Conservation (phyloP, 306 rosid genomes). For the Vigna radiata region DNA sequence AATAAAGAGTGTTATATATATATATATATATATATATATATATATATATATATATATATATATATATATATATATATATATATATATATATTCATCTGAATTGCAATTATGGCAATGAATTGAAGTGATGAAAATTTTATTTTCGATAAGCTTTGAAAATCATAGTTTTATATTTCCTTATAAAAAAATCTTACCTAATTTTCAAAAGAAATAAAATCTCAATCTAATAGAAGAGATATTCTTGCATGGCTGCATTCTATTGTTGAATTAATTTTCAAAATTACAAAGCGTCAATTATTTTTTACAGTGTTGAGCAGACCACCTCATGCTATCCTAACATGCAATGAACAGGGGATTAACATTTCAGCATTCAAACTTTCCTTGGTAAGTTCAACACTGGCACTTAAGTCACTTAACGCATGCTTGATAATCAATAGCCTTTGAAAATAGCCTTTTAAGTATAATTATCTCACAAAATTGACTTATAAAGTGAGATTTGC, state of each 20-base stretch:
- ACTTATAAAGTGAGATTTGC: too few relatives aligned
- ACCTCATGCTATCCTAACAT: neutral
- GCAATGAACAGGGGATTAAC: neutral
- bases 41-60: too few relatives aligned
- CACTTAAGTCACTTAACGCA: constrained; percentile 10
- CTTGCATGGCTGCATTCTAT: neutral
- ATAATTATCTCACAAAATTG: too few relatives aligned
- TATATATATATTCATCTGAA: too few relatives aligned
- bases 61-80: too few relatives aligned
- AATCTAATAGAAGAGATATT: neutral
- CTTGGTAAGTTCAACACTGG: constrained; percentile 13
- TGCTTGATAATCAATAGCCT: neutral
- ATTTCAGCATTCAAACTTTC: constrained; percentile 17
- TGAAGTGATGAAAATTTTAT: too few relatives aligned
- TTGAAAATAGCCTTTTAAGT: too few relatives aligned
- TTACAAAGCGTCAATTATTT: neutral
- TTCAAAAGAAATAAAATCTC: neutral
- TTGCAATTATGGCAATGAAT: too few relatives aligned
- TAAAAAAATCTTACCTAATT: neutral
- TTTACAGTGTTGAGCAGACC: neutral
- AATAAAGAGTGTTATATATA: too few relatives aligned
- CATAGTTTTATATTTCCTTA: neutral
- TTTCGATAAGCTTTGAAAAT: too few relatives aligned
- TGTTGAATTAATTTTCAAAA: neutral
- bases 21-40: too few relatives aligned